phyloP scores from a whole-genome alignment of 192 early-diverging fungal species.

The Obelidium mucronatum region DNA sequence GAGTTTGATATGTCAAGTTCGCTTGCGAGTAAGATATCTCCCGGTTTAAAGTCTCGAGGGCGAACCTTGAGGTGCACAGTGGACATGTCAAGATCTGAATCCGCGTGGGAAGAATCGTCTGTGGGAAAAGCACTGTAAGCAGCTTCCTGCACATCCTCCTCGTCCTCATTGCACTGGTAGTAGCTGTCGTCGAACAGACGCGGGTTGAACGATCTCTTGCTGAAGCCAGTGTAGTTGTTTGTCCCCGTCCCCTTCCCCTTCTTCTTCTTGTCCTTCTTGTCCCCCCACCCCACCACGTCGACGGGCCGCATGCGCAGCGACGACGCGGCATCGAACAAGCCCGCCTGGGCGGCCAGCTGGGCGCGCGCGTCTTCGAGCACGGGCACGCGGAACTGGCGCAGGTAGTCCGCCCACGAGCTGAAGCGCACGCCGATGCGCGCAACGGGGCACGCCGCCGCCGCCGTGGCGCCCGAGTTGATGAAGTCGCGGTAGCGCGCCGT shows the following conservation, averaged over 20 bases:
- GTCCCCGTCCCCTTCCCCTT: neutral
- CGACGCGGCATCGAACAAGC: neutral
- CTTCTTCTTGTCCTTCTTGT: neutral
- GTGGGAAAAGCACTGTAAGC: neutral
- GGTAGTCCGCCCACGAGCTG: neutral
- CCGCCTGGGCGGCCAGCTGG: slow-evolving; percentile 19
- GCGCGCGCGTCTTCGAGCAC: slow-evolving; percentile 10
- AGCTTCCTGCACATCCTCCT: neutral
- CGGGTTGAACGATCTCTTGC: neutral
- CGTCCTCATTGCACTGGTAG: neutral
- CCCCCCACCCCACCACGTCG: slow-evolving; percentile 15
- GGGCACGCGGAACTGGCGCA: neutral
- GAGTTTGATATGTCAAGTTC: slow-evolving; percentile 18
- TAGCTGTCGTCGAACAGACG: neutral
- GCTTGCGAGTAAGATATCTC: slow-evolving; percentile 11
- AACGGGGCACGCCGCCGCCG: neutral
- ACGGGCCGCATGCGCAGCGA: neutral
- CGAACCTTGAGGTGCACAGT: neutral
- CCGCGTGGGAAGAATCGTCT: neutral
- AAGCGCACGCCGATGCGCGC: neutral
- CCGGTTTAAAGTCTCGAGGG: neutral
- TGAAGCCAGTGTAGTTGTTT: neutral
- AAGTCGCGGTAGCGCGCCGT: neutral
- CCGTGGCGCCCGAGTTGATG: neutral
- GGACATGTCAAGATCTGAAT: neutral